phyloP scores from a whole-genome alignment of 306 rosid species.

The Hippophae gyantsensis region DNA sequence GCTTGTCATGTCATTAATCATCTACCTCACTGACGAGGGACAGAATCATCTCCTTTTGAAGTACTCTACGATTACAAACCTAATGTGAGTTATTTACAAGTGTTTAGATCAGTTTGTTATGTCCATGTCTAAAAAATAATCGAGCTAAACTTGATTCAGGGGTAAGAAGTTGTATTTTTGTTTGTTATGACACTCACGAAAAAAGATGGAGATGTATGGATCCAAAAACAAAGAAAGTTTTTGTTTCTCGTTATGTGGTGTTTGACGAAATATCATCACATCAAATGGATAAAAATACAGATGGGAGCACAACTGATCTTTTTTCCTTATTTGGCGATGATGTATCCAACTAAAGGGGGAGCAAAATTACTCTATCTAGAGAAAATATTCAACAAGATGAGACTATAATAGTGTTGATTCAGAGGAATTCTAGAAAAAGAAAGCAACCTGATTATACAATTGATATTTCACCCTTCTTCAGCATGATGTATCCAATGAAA shows the following conservation, averaged over 20 bases:
- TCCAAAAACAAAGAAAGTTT: background rate
- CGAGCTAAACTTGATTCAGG: slow-evolving; percentile 2
- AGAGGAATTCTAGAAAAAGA: background rate
- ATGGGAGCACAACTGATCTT: background rate
- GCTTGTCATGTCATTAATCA: slow-evolving; percentile 8
- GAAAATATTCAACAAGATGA: background rate
- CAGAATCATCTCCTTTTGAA: slow-evolving; percentile 7
- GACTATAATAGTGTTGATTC: background rate
- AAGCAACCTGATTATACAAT: background rate
- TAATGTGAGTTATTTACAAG: slow-evolving; percentile 8
- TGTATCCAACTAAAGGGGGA: background rate
- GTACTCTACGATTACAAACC: background rate
- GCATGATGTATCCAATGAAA: no score
- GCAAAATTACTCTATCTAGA: background rate
- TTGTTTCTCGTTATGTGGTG: background rate
- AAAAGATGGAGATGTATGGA: slow-evolving; percentile 14
- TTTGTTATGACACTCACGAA: background rate
- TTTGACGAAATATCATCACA: slow-evolving; percentile 9
- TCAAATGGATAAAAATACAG: background rate
- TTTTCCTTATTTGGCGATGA: background rate
- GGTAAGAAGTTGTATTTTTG: background rate
- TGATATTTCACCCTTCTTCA: no score
- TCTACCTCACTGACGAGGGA: slow-evolving; percentile 9
- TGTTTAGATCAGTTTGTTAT: slow-evolving; percentile 4
- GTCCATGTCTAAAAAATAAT: slow-evolving; percentile 3